Base-by-base conservation (phyloP, 371 early-diverging fungal genomes). In the Mucor velutinosus region DNA sequence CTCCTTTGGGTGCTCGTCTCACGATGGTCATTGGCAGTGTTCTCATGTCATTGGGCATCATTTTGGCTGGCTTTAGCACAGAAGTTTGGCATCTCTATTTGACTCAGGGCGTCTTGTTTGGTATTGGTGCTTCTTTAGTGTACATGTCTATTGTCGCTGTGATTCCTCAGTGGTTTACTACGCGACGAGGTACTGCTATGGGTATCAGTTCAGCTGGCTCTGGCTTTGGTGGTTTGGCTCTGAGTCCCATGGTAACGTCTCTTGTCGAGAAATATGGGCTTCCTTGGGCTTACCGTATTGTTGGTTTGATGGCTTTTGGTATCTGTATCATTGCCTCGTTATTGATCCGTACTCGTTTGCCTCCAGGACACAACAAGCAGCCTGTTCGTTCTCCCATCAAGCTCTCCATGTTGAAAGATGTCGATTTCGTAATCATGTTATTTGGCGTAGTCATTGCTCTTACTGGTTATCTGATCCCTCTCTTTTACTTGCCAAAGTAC, bases 131-230 rank as follows among this genome's bases (percentile, higher is more conserved):
- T 19, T 78, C 77, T 23, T 55, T 78, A 4, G 71, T 78, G 3
- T 81, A 78, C 49, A 81, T 81, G 76, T 69, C 78, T 8, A 57
- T 80, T 21, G 73, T 72, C 5, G 62, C 77, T 15, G 79, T 78
- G 2, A 76, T 78, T 53, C 78, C 81, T 30, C 78, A 76, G 71
- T 77, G 76, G 75, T 79, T 65, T 79, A 92, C 47, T 81, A 91
- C 12, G 35, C 91, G 66, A 86, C 88, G 60, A 47, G 77, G 75
- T 29, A 67, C 73, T 23, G 80, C 80, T 6, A 89, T 89, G n/a
- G 94, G 94, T 12, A 83, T 94, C 15, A 87, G 89, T 56, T 86
- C 89, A 45, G 78, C 91, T 60, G 95, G 95, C 7, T 82, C 89
- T 14, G 94, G 94, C 0, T 70, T 93, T 60, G 94, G 94, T 53